Evolutionary conservation across 371 early-diverging fungal species (phyloP).

Genomic region (Mucor indicus): DNA sequence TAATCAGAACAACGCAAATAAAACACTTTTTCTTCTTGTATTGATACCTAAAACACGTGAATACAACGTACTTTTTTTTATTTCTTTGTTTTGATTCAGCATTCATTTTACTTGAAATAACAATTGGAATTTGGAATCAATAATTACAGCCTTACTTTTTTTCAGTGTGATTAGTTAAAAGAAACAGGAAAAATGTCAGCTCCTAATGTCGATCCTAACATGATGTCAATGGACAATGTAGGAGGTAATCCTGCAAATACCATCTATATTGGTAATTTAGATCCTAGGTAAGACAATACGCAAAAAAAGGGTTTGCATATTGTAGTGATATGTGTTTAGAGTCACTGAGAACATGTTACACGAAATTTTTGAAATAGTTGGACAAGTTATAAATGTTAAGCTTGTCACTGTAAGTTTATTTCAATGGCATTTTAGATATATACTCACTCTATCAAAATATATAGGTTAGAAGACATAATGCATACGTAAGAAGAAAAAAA

Average conservation of each 20-base stretch:
- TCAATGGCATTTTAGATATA: background rate
- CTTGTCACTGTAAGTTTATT: slow-evolving; percentile 69
- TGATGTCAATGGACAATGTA: slow-evolving; percentile 3
- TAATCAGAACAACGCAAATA: no score
- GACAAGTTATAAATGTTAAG: slow-evolving; percentile 71
- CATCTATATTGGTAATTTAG: slow-evolving; percentile 87
- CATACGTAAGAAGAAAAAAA: slow-evolving; percentile 10
- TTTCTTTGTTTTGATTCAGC: no score
- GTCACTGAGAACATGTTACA: slow-evolving; percentile 75
- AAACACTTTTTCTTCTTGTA: no score
- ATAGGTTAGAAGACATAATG: slow-evolving; percentile 20
- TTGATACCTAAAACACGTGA: no score
- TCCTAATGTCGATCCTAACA: background rate
- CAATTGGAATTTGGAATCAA: no score
- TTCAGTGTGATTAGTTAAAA: no score
- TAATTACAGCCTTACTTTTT: no score
- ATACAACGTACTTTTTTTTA: no score
- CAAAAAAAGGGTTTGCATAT: background rate
- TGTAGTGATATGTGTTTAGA: background rate
- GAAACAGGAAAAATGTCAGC: slow-evolving; percentile 12
- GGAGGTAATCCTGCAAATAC: slow-evolving; percentile 24
- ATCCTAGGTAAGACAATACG: slow-evolving; percentile 56
- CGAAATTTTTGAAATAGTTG: slow-evolving; percentile 73
- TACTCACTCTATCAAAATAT: background rate
- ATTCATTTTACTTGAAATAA: no score